Base-by-base conservation (phyloP, 495 filamentous ascomycete genomes). In the Hypoxylon crocopeplum region DNA sequence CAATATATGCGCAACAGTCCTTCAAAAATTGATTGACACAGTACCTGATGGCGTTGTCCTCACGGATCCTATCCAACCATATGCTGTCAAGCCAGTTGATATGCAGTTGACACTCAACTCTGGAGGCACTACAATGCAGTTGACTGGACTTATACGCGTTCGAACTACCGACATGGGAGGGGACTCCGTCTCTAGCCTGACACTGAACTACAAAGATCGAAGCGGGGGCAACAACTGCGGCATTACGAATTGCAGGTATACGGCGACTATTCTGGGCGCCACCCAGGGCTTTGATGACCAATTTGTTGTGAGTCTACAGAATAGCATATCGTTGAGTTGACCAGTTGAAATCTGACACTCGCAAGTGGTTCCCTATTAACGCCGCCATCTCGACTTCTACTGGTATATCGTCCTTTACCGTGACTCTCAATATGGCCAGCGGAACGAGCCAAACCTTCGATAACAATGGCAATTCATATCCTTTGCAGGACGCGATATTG, bases 161-260 rank as follows among this genome's bases (percentile, higher is more conserved):
- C 70, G 74, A 42, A 77, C 72, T 5, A 81, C 75, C 6, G 49
- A 69, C 5, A 47, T 73, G 21, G 73, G 70, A 7, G 55, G 39
- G 5, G 62, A 59, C 30, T 59, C 63, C 22, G 69, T 78, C 50
- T 47, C 59, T 27, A 71, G 72, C 37, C 33, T 98, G 55, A 84
- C 87, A 0, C 78, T 86, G 1, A 78, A 93, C 17, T 98, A 96
- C 81, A 96, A 94, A 77, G 92, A 97, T 69, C 88, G 89, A 66
- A 92, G 89, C 70, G 95, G 94, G 54, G 91, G 91, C 5, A 92
- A 90, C 71, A 92, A 91, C 36, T 79, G 77, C 22, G 74, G 76
- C 11, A 73, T 59, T 1, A 41, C 62, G 16, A 69, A 62, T 37
- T 79, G 80, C 48, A 71, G 73, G n/a, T 77, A 79, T 25, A 72